Evolutionary conservation across 306 rosid genomes (phyloP).

Genomic region (Vachellia pachyceras): DNA sequence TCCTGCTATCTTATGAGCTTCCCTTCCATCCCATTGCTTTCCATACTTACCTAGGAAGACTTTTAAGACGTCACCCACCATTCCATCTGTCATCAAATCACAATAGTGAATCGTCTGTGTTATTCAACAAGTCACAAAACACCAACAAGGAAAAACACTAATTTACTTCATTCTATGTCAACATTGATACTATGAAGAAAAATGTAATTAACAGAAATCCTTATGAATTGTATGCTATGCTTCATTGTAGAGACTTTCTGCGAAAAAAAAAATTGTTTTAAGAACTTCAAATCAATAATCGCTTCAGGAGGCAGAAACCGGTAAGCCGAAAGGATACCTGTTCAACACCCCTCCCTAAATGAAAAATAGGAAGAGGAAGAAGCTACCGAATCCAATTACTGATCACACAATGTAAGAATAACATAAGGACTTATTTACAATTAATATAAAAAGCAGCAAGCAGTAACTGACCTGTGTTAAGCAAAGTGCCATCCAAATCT

Average conservation of each 20-base stretch:
- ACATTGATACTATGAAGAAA: slow-evolving; percentile 13
- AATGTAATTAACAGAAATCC: neutral
- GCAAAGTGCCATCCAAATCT: slow-evolving; percentile 92
- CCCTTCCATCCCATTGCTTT: slow-evolving; percentile 95
- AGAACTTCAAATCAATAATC: neutral
- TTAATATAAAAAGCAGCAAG: neutral
- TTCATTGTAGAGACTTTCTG: neutral
- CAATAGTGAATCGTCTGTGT: neutral
- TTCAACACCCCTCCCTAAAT: neutral
- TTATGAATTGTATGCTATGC: neutral
- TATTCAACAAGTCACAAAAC: slow-evolving; percentile 18
- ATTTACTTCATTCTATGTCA: neutral
- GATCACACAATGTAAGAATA: neutral
- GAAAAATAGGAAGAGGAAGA: neutral
- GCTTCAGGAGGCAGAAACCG: neutral
- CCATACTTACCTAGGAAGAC: slow-evolving; percentile 63
- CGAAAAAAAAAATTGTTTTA: neutral
- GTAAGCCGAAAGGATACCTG: neutral
- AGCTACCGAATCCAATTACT: neutral
- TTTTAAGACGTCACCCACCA: slow-evolving; percentile 65
- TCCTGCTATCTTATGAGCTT: slow-evolving; percentile 62
- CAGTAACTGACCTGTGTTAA: slow-evolving; percentile 65
- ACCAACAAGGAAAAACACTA: neutral
- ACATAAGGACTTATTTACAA: neutral
- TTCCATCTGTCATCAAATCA: slow-evolving; percentile 64